phyloP scores from a whole-genome alignment of 495 filamentous ascomycete genomes.

The Ramalina peruviana region DNA sequence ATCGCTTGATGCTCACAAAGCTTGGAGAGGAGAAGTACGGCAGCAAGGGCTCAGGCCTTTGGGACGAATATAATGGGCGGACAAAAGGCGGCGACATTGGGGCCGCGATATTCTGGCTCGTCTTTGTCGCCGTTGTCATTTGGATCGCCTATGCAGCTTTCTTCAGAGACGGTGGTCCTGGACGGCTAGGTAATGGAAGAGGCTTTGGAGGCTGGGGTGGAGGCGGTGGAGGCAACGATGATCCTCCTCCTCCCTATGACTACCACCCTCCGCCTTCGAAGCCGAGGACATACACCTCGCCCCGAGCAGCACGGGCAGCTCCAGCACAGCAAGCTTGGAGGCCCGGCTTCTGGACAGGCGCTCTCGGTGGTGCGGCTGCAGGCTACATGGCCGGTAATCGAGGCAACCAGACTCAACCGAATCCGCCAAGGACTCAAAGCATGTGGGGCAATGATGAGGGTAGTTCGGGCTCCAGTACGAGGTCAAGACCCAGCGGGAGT shows the following conservation, averaged over 20 bases:
- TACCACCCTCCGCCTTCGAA: slow-evolving; percentile 37
- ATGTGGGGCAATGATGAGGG: slow-evolving; percentile 32
- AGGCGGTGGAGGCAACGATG: slow-evolving; percentile 32
- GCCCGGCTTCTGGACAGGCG: slow-evolving; percentile 82
- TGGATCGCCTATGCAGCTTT: slow-evolving; percentile 22
- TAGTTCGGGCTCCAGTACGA: slow-evolving; percentile 30
- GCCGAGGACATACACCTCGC: slow-evolving; percentile 34
- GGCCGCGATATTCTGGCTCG: slow-evolving; percentile 31
- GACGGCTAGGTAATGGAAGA: slow-evolving; percentile 14
- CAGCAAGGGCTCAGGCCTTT: slow-evolving; percentile 3
- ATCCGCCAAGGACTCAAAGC: slow-evolving; percentile 1
- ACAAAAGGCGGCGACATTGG: slow-evolving; percentile 10
- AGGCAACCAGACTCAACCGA: slow-evolving; percentile 21
- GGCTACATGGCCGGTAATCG: slow-evolving; percentile 53
- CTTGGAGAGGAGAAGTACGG: slow-evolving; percentile 63
- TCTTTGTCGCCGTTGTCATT: slow-evolving; percentile 28
- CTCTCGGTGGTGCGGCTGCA: slow-evolving; percentile 55
- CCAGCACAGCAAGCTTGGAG: slow-evolving; percentile 44
- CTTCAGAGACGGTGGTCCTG: slow-evolving; percentile 3
- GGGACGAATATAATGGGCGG: slow-evolving; percentile 3
- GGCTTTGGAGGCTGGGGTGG: slow-evolving; percentile 39
- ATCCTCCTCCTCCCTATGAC: slow-evolving; percentile 48
- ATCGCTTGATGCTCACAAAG: slow-evolving; percentile 68
- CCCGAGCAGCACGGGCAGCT: slow-evolving; percentile 16
- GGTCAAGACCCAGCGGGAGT: slow-evolving; percentile 26